Percentiles rank a stretch among this genome's conserved stretches.
phyloP scores from a whole-genome alignment of 352 stramenopile species.

The Phytophthora quininea region DNA sequence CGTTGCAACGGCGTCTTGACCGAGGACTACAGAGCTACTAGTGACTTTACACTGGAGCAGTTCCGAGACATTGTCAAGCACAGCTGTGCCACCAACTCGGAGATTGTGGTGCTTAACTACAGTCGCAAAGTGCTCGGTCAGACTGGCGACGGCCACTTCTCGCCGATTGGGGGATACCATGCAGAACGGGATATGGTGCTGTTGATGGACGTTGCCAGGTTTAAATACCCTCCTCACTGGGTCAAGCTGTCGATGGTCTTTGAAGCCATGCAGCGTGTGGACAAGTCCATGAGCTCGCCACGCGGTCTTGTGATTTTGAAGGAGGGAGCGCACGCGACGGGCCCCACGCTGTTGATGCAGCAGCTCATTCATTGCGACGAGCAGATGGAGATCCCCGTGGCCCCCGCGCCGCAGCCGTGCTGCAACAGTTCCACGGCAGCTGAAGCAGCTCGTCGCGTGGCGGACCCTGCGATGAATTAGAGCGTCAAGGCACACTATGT shows the following conservation, averaged over 20 bases:
- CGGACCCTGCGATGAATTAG: constrained; percentile 21
- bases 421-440: constrained; percentile 37
- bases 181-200: constrained; percentile 91
- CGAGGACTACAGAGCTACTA: constrained; percentile 47
- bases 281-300: constrained; percentile 53
- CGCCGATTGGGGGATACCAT: constrained; percentile 95
- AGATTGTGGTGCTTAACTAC: constrained; percentile 94
- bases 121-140: constrained; percentile 90
- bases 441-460: constrained; percentile 33
- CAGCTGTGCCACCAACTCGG: constrained; percentile 70
- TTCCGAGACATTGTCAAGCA: constrained; percentile 74
- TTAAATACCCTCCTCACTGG: constrained; percentile 96
- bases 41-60: constrained; percentile 57
- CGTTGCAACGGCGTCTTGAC: constrained; percentile 66
- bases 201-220: constrained; percentile 95
- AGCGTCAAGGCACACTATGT: constrained; percentile 4
- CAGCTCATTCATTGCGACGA: constrained; percentile 49
- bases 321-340: constrained; percentile 48
- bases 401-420: constrained; percentile 28
- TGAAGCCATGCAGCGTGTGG: constrained; percentile 58
- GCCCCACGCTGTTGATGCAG: constrained; percentile 50
- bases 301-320: constrained; percentile 45
- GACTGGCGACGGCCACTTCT: constrained; percentile 97
- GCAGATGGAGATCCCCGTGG: constrained; percentile 12
- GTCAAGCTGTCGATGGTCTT: constrained; percentile 61